phyloP scores from a whole-genome alignment of 495 filamentous ascomycete species.

The Bombardia bombarda region DNA sequence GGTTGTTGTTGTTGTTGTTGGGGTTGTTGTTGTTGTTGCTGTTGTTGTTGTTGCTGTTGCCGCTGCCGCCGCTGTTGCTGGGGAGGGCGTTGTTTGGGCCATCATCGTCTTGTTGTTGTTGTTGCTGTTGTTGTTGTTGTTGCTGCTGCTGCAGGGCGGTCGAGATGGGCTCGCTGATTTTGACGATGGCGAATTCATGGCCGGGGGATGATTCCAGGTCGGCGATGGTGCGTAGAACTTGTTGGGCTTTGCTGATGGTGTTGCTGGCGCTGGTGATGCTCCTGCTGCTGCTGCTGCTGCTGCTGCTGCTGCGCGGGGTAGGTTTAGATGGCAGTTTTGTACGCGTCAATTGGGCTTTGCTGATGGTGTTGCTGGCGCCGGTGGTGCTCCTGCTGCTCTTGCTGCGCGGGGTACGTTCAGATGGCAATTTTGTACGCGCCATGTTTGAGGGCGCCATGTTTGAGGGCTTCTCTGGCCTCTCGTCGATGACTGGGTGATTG shows the following conservation, averaged over 20 bases:
- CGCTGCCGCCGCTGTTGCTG: no score
- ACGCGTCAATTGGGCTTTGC: slow-evolving; percentile 1
- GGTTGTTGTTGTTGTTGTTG: slow-evolving; percentile 37
- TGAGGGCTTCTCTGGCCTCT: no score
- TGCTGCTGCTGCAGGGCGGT: slow-evolving; percentile 20
- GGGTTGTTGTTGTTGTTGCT: slow-evolving; percentile 72
- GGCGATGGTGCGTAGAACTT: slow-evolving; percentile 23
- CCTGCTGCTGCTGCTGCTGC: neutral
- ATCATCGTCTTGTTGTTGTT: slow-evolving; percentile 15
- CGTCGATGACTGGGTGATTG: no score
- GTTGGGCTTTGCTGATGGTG: neutral
- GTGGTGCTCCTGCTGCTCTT: neutral
- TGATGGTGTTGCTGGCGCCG: neutral
- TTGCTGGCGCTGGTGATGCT: neutral
- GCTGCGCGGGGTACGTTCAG: neutral
- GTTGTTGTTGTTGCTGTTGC: slow-evolving; percentile 42
- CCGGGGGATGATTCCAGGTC: slow-evolving; percentile 27
- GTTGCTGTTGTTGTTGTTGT: slow-evolving; percentile 28
- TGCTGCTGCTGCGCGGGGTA: neutral
- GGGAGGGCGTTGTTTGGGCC: no score
- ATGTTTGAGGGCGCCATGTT: no score
- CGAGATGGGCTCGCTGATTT: slow-evolving; percentile 67
- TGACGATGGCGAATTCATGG: slow-evolving; percentile 61
- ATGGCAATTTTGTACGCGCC: no score
- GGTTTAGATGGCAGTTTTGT: no score